phyloP scores from a whole-genome alignment of 768 basidiomycete species.

The Pluteus cervinus region DNA sequence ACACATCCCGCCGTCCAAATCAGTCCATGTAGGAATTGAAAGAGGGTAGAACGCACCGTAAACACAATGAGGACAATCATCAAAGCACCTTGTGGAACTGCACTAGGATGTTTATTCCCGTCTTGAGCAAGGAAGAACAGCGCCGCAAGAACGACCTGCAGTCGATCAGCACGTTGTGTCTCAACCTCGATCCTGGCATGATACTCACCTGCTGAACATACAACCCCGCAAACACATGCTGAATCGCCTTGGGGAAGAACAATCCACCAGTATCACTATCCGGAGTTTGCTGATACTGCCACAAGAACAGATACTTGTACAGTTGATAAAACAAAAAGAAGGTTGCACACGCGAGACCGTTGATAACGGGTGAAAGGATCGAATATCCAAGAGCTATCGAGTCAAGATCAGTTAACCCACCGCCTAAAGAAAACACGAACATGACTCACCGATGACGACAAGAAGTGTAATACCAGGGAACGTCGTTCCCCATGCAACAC shows the following conservation, averaged over 20 bases:
- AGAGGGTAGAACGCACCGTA: conserved; percentile 49
- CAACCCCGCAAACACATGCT: conserved; percentile 89
- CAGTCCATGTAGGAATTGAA: background rate
- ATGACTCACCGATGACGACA: conserved; percentile 68
- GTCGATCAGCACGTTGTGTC: background rate
- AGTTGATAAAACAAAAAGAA: conserved; percentile 82
- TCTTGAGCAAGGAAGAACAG: conserved; percentile 86
- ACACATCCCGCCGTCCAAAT: background rate
- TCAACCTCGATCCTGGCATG: conserved; percentile 13
- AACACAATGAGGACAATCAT: conserved; percentile 82
- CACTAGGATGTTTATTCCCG: conserved; percentile 41
- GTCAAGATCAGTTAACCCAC: conserved; percentile 2
- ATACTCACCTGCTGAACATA: conserved; percentile 84
- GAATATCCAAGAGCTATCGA: conserved; percentile 66
- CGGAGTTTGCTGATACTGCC: conserved; percentile 65
- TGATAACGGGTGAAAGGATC: conserved; percentile 90
- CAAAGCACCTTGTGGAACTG: conserved; percentile 70
- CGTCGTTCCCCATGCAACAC: conserved; percentile 70
- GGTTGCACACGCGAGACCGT: conserved; percentile 75
- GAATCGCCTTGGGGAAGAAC: conserved; percentile 93
- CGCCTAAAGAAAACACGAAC: background rate
- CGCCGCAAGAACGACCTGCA: conserved; percentile 62
- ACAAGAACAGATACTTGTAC: conserved; percentile 86
- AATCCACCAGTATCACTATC: conserved; percentile 81
- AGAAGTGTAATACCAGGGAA: conserved; percentile 73